phyloP scores from a whole-genome alignment of 495 filamentous ascomycete species.

The Jackrogersella minutella region DNA sequence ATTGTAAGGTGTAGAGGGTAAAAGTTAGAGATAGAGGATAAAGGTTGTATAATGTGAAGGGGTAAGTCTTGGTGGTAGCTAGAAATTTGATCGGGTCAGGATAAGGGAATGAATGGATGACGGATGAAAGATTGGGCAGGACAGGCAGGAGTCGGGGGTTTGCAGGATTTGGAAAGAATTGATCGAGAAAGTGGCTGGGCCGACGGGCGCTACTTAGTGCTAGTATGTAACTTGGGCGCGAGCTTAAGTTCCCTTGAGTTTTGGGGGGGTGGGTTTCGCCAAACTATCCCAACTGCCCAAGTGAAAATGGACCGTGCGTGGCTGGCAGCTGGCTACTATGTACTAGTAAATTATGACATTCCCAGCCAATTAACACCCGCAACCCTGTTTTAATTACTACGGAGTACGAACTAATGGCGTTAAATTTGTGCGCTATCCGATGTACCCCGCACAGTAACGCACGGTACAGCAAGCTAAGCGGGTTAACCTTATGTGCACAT shows the following conservation, averaged over 20 bases:
- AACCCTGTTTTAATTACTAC: constrained; percentile 14
- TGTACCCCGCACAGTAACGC: constrained; percentile 20
- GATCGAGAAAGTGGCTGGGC: constrained; percentile 40
- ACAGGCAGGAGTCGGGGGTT: constrained; percentile 13
- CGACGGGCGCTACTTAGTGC: not conserved
- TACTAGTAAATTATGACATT: constrained; percentile 34
- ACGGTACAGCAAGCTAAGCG: constrained; percentile 7
- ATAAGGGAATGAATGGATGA: not conserved
- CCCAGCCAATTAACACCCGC: not conserved
- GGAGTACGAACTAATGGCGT: constrained; percentile 3
- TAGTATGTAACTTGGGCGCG: too few relatives aligned
- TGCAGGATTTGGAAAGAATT: constrained; percentile 4
- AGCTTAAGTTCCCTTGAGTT: too few relatives aligned
- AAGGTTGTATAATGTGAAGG: not conserved
- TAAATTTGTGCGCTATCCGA: constrained; percentile 6
- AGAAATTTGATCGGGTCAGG: constrained; percentile 19
- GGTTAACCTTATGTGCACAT: not conserved
- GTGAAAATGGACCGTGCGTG: constrained; percentile 23
- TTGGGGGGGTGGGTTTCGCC: too few relatives aligned
- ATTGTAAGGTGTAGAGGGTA: not conserved
- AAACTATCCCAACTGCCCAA: constrained; percentile 32
- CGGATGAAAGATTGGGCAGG: not conserved
- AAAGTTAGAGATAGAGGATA: too few relatives aligned
- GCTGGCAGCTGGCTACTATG: too few relatives aligned
- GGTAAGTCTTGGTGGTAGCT: too few relatives aligned